Base-by-base conservation (phyloP, 2,329 filamentous ascomycete genomes). In the Sporothrix luriei region DNA sequence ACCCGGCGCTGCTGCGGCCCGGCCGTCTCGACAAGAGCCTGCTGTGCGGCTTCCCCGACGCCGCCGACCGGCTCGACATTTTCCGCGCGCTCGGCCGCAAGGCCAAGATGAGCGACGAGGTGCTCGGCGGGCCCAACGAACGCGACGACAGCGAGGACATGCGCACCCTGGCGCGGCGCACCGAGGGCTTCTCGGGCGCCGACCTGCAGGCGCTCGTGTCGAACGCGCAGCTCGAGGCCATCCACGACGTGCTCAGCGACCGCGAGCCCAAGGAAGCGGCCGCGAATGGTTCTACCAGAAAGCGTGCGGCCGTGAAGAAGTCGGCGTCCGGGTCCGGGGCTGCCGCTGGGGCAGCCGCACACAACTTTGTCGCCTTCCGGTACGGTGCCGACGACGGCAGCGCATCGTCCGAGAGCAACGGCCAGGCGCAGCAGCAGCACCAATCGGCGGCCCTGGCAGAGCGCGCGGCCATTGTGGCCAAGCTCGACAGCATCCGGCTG, bases 181-280 rank as follows among this genome's bases (percentile, higher is more conserved):
- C 94, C 0, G 91, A 95, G 71, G 95, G 95, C 11, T 97, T 96
- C 78, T 95, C 92, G 0, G 95, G 95, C 14, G 95, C 95, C 0
- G 95, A 99, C 80, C 83, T 99, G 3, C 95, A 99, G 78, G 95
- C 94, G 0, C 86, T 99, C 7, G 89, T 98, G 55, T 97, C 97
- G 75, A 99, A 99, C 74, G 94, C 95, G 0, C 95, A 99, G 78
- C 85, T 99, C 6, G 94, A 98, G 81, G 95, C 95, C 38, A 97
- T 99, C 73, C 95, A 99, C 77, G 94, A 97, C 74, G 89, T 96
- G 2, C 86, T 99, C 0, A 90, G 88, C 68, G 87, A 90, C 75
- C 83, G 88, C 55, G 75, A 80, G 52, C 70, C 74, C 4, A 74
- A 76, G 38, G 74, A 75, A 33, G 76, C 75, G 21, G 75, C 72